Base-by-base conservation (phyloP, 2,329 filamentous ascomycete species). In the Trematosphaeria pertusa region DNA sequence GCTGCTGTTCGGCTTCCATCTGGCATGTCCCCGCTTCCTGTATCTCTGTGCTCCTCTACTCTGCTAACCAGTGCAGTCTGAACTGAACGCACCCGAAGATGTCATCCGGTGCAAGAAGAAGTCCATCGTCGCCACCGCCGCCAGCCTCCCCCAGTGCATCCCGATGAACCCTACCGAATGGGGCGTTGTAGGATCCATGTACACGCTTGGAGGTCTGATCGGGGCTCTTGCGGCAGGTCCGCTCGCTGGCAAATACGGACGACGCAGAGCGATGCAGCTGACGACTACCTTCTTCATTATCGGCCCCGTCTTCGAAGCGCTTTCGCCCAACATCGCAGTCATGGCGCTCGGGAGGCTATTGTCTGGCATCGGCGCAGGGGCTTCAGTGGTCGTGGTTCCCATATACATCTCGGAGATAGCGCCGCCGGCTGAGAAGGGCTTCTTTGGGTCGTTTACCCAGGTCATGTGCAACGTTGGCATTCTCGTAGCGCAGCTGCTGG, bases 401-500 rank as follows among this genome's bases (percentile, higher is more conserved):
- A 83, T 99, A 15, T 99, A 96, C 76, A 91, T 99, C 59, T 92
- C 91, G 35, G 94, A 99, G 72, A 83, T 97, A 19, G 87, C 92
- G 0, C 94, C 93, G 30, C 72, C 72, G 1, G 68, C 66, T 12
- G 82, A 87, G 56, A 84, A 86, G 43, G 92, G 91, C 4, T 84
- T 96, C 41, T 97, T 96, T 60, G 84, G 84, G 9, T 78, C 80
- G 26, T 87, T 95, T 73, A 97, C 94, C 0, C 93, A 99, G 69
- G 86, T 97, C 64, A 92, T 91, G 73, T 92, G 92, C 77, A 97
- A 97, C 64, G 77, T 92, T 18, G 94, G 94, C 45, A 97, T 99
- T 42, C 74, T 99, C 33, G 75, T 85, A 19, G 87, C 92, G 0
- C 94, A 97, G 72, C 80, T 87, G 0, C 75, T 97, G 26, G 94